A percentile compares a stretch with the other conserved stretches of the same genome.
phyloP scores from a whole-genome alignment of 2,329 filamentous ascomycete species.

The Boeremia lycopersici region DNA sequence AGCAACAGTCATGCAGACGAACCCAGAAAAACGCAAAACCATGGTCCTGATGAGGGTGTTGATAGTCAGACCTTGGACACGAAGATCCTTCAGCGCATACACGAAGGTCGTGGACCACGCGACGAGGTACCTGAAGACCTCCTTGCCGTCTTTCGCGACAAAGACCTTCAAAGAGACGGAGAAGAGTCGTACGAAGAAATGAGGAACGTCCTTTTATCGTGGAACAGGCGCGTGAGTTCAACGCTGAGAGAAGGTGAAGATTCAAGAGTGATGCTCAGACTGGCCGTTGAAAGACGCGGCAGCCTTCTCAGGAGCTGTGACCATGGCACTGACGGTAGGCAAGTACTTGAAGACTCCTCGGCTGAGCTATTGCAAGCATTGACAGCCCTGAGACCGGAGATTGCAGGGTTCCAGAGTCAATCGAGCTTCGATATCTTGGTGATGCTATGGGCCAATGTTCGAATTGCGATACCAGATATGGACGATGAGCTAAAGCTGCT shows the following conservation, averaged over 20 bases:
- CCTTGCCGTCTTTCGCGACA: constrained; percentile 13
- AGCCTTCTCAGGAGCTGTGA: not conserved
- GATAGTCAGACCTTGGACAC: not conserved
- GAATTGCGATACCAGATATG: constrained; percentile 21
- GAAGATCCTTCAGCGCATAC: not conserved
- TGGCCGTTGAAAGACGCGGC: not conserved
- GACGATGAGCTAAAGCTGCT: constrained; percentile 23
- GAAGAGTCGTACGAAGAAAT: not conserved
- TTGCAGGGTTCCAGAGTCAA: constrained; percentile 19
- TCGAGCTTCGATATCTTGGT: constrained; percentile 20
- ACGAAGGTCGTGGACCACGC: not conserved
- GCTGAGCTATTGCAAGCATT: constrained; percentile 20
- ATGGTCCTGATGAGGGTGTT: not conserved
- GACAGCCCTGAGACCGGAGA: constrained; percentile 28
- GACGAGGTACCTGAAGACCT: constrained; percentile 16
- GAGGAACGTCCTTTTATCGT: not conserved
- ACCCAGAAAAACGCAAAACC: not conserved
- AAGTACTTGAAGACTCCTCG: not conserved
- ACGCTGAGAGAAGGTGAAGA: not conserved
- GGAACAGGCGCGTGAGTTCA: not conserved
- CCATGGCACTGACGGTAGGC: constrained; percentile 1
- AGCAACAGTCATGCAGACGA: not conserved
- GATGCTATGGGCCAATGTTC: constrained; percentile 26
- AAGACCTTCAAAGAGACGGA: too few species aligned
- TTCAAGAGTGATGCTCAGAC: not conserved